Evolutionary conservation across 164 flowering plant genomes (phyloP), one percentile per base, ranked within the genome.

Genomic region (Magnolia officinalis): DNA sequence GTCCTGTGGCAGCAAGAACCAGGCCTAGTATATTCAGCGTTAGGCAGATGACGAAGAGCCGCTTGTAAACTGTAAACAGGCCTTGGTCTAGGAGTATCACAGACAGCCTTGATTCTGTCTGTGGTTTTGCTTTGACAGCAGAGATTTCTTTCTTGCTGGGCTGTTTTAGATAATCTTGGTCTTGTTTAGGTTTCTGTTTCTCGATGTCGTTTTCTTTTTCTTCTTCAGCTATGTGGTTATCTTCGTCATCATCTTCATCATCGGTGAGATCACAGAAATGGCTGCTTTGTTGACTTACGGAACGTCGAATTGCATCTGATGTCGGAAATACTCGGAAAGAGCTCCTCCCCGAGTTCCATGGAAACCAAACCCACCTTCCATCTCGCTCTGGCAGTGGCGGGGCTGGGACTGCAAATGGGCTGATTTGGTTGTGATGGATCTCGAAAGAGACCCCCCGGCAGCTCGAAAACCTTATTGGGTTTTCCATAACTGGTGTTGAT

Each of bases 61-160:
- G 81, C 76, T 89, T 89, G 82, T 89, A 89, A 59, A 89, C 89
- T 0, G 90, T 89, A 81, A 88, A 88, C 6, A 87, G 78, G 31
- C 90, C 92, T 79, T 88, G 90, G 73, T 89, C 90, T 1, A 88
- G 88, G 23, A 89, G 74, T 24, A 89, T 88, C 9, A 85, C 71
- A 0, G 88, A 87, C 13, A 89, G 76, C 74, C 92, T 83, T 0
- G 89, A 83, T 24, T 84, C 76, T n/a, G 19, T 67, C 52, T 8
- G 59, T 52, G 45, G n/a, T n/a, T 51, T 49, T 19, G 20, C 63
- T 23, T 63, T 69, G 13, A 16, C 59, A 66, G 10, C 66, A 37
- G 67, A 45, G 50, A n/a, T 13, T n/a, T 13, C 67, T 73, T 67
- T 67, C 50, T 29, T 63, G 23, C 8, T 64, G 16, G 4, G 61